Evolutionary conservation across 176 grass and related monocot species (phyloP).

Genomic region (Triticum timopheevii): DNA sequence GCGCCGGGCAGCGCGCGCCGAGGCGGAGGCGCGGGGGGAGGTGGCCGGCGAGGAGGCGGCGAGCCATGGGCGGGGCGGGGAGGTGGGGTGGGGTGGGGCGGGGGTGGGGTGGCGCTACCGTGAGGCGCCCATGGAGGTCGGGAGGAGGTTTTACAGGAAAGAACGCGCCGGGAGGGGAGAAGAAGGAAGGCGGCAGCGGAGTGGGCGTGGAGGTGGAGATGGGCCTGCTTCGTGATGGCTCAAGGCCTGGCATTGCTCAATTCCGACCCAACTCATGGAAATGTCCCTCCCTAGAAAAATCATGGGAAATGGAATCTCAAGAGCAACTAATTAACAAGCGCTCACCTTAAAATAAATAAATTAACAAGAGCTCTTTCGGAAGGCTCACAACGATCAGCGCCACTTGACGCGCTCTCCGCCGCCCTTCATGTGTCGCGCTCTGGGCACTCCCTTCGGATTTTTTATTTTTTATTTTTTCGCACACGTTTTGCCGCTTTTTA

Average conservation of each 20-base stretch:
- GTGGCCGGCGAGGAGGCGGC: slow-evolving; percentile 34
- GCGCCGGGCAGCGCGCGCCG: neutral
- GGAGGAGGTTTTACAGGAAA: neutral
- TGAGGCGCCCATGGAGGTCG: slow-evolving; percentile 7
- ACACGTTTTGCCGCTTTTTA: too few relatives aligned
- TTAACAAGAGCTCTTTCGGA: too few relatives aligned
- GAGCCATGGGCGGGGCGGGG: slow-evolving; percentile 24
- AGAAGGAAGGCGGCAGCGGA: neutral
- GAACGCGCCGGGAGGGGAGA: neutral
- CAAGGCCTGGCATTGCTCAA: neutral
- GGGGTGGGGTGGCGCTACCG: neutral
- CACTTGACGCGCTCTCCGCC: too few relatives aligned
- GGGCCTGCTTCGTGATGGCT: neutral
- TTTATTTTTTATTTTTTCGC: too few relatives aligned
- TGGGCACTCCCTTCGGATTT: too few relatives aligned
- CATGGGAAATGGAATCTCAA: too few relatives aligned
- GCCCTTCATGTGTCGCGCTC: too few relatives aligned
- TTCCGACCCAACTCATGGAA: neutral
- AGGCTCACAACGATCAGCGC: too few relatives aligned
- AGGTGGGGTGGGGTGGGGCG: neutral
- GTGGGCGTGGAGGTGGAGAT: neutral
- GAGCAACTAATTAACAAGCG: too few relatives aligned
- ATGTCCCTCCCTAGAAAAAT: too few relatives aligned
- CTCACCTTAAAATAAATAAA: too few relatives aligned
- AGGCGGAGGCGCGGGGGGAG: slow-evolving; percentile 28